Conservation (phyloP, 768 basidiomycete genomes). For the Aureoboletus auriporus region DNA sequence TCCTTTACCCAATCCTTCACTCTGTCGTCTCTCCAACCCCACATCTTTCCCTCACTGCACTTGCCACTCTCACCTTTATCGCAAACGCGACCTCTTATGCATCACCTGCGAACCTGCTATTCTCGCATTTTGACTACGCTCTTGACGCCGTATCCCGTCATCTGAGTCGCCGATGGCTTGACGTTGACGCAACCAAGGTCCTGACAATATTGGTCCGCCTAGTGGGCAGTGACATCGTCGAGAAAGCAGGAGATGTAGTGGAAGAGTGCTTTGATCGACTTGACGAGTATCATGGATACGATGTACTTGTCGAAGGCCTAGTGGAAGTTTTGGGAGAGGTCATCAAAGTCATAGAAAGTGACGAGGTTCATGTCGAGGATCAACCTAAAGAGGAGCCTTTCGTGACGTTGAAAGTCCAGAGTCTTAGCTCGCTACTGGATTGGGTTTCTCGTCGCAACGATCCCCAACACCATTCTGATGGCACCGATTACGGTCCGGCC, state of each 20-base stretch:
- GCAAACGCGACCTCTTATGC: slow-evolving; percentile 80
- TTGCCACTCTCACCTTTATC: slow-evolving; percentile 67
- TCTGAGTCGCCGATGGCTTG: slow-evolving; percentile 75
- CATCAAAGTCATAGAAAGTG: slow-evolving; percentile 67
- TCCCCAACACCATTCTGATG: slow-evolving; percentile 34
- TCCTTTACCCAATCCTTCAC: slow-evolving; percentile 83
- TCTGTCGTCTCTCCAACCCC: slow-evolving; percentile 72
- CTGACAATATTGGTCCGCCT: slow-evolving; percentile 80
- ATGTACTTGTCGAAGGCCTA: slow-evolving; percentile 78
- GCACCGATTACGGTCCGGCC: slow-evolving; percentile 53
- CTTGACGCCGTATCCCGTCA: slow-evolving; percentile 86
- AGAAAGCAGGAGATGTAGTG: slow-evolving; percentile 88
- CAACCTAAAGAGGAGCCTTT: slow-evolving; percentile 17
- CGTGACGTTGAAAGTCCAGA: slow-evolving; percentile 26
- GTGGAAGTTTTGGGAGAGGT: slow-evolving; percentile 86
- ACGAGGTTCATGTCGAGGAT: slow-evolving; percentile 34
- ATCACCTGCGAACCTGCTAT: slow-evolving; percentile 80
- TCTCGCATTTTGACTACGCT: slow-evolving; percentile 96
- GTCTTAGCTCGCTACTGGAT: slow-evolving; percentile 50
- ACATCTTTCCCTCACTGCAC: slow-evolving; percentile 70
- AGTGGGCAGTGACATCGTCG: slow-evolving; percentile 83
- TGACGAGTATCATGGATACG: slow-evolving; percentile 95
- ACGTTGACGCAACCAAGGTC: slow-evolving; percentile 86
- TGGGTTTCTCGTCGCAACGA: slow-evolving; percentile 59
- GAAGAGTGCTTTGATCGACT: slow-evolving; percentile 97